phyloP scores from a whole-genome alignment of 75 land plant species.

The Azolla pinnata region DNA sequence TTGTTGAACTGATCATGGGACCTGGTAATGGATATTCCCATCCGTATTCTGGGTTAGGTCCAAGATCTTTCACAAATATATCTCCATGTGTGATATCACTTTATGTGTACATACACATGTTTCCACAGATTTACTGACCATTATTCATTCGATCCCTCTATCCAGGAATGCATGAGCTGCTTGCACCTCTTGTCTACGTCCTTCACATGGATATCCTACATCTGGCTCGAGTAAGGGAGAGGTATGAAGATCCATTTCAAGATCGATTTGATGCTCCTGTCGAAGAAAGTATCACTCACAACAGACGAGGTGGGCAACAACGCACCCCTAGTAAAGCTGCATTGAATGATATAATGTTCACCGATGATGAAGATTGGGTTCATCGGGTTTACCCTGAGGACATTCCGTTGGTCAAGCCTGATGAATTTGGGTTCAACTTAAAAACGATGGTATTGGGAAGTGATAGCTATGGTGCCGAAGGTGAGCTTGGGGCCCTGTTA shows the following conservation, averaged over 20 bases:
- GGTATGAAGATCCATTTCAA: constrained; percentile 56
- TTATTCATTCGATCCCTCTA: constrained; percentile 1
- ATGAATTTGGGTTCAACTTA: constrained; percentile 47
- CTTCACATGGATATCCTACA: constrained; percentile 67
- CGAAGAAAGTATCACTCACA: not conserved
- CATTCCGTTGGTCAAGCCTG: not conserved
- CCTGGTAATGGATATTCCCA: too few species aligned
- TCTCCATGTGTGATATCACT: too few species aligned
- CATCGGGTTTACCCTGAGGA: constrained; percentile 3
- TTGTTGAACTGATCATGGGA: too few species aligned
- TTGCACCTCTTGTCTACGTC: constrained; percentile 81
- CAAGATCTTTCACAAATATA: too few species aligned
- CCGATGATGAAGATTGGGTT: constrained; percentile 1
- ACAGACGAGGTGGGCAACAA: not conserved
- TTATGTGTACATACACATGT: too few species aligned
- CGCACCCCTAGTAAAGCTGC: not conserved
- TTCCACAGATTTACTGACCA: too few species aligned
- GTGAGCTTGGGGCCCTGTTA: constrained; percentile 73
- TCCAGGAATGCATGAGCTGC: constrained; percentile 94
- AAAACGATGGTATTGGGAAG: constrained; percentile 54
- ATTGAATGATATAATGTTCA: not conserved
- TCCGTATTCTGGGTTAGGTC: too few species aligned
- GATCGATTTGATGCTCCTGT: constrained; percentile 62
- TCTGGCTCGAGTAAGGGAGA: constrained; percentile 47
- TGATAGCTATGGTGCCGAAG: constrained; percentile 90